Percentiles rank a stretch among this genome's conserved stretches.
Evolutionary conservation across 768 basidiomycete species (phyloP).

Genomic region (Boletus subparvulus): DNA sequence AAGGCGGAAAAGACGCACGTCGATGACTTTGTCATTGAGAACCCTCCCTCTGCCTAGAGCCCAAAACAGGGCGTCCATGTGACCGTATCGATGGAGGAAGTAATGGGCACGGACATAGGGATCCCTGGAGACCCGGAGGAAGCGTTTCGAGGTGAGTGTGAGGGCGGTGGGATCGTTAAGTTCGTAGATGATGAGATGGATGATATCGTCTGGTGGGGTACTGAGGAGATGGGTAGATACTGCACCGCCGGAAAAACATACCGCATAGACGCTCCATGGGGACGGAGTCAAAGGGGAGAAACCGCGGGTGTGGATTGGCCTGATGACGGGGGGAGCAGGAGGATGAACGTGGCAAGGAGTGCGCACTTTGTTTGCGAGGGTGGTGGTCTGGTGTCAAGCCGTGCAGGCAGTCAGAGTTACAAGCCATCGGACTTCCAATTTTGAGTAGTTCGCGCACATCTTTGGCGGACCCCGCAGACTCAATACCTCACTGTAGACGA

Average conservation of each 20-base stretch:
- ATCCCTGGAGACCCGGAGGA: constrained; percentile 63
- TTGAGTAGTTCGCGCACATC: constrained; percentile 28
- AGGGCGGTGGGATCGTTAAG: constrained; percentile 63
- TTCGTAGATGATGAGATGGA: constrained; percentile 73
- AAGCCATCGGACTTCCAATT: constrained; percentile 38
- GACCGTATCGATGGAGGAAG: constrained; percentile 73
- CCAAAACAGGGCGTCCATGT: constrained; percentile 67
- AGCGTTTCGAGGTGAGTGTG: constrained; percentile 56
- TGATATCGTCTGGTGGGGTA: constrained; percentile 51
- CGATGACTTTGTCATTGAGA: constrained; percentile 61
- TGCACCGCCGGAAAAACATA: constrained; percentile 36
- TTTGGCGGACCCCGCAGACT: constrained; percentile 32
- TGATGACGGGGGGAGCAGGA: not conserved
- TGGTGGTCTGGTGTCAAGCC: constrained; percentile 36
- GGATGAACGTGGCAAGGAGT: constrained; percentile 4
- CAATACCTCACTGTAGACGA: constrained; percentile 9
- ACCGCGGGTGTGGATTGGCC: not conserved
- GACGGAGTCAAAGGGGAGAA: not conserved
- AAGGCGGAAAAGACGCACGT: constrained; percentile 47
- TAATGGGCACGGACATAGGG: constrained; percentile 77
- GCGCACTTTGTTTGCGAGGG: constrained; percentile 33
- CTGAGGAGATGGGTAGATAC: constrained; percentile 11
- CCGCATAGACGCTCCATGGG: constrained; percentile 68
- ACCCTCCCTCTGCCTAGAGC: constrained; percentile 73
- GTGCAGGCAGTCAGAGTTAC: constrained; percentile 31